phyloP scores from a whole-genome alignment of 2,329 filamentous ascomycete genomes.

The Cordyceps tenuipes region DNA sequence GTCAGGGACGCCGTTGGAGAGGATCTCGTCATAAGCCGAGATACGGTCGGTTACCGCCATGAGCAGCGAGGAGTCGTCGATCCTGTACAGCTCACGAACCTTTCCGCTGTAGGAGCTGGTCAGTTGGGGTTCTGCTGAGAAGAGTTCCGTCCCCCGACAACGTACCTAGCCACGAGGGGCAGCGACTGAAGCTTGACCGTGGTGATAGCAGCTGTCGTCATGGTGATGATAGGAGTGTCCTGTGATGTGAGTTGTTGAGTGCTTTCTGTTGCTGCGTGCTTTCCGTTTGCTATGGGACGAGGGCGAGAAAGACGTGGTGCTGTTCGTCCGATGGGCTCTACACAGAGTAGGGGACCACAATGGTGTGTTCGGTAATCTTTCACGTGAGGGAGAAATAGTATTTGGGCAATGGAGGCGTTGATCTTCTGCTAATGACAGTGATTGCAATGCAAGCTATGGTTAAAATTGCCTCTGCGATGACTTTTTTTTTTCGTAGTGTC shows the following conservation, averaged over 20 bases:
- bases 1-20: conserved; percentile 56
- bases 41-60: conserved; percentile 86
- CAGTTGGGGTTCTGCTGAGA: neutral
- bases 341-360: neutral
- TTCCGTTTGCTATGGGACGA: neutral
- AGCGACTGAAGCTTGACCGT: conserved; percentile 9
- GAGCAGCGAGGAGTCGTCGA: conserved; percentile 61
- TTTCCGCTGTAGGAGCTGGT: conserved; percentile 38
- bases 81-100: conserved; percentile 71
- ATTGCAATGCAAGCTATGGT: neutral
- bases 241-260: neutral
- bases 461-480: neutral
- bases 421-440: neutral
- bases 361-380: neutral
- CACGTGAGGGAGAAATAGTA: neutral
- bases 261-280: no score
- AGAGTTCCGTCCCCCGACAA: no score
- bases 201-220: conserved; percentile 4
- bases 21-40: conserved; percentile 89
- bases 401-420: neutral
- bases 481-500: conserved; percentile 1
- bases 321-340: neutral
- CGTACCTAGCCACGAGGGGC: conserved; percentile 10
- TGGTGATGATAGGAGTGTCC: neutral
- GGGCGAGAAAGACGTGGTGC: neutral